A percentile compares a stretch with the other conserved stretches of the same genome.
These are phyloP conservation scores for Aspergillus nomiae DNA, from an alignment of 2,329 filamentous ascomycete species.

Conservation along the genomic window DNA sequence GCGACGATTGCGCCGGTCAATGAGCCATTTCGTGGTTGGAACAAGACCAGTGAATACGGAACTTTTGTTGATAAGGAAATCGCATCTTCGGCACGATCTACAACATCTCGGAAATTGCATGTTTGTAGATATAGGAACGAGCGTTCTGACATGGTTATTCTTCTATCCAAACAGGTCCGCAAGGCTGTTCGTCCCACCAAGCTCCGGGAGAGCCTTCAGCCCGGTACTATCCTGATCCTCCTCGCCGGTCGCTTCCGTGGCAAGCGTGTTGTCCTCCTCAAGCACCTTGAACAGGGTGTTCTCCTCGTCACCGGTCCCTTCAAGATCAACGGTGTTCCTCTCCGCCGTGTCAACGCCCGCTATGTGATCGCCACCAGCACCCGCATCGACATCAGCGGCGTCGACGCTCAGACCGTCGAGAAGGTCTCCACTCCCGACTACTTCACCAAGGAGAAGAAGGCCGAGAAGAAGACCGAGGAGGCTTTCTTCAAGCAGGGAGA, in stretches of 20 bases:
- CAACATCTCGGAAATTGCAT: conserved; percentile 2
- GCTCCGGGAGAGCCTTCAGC: conserved; percentile 84
- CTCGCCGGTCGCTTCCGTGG: conserved; percentile 99
- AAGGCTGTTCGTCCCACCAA: conserved; percentile 88
- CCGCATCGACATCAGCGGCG: conserved; percentile 66
- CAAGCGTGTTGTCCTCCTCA: conserved; percentile 99
- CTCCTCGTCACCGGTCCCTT: conserved; percentile 99
- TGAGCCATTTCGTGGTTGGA: conserved; percentile 19
- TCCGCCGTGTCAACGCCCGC: conserved; percentile 68
- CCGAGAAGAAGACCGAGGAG: conserved; percentile 95
- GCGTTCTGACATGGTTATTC: conserved; percentile 29
- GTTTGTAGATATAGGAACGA: conserved; percentile 9
- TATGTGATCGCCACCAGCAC: conserved; percentile 55
- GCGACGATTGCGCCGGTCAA: conserved; percentile 32
- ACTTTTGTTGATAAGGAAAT: conserved; percentile 26
- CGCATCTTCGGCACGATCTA: conserved; percentile 20
- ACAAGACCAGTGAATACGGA: conserved; percentile 24
- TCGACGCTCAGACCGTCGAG: conserved; percentile 71
- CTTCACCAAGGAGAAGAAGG: conserved; percentile 91
- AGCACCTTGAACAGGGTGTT: conserved; percentile 94
- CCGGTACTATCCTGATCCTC: conserved; percentile 96
- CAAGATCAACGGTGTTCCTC: conserved; percentile 99
- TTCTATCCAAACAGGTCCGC: conserved; percentile 69
- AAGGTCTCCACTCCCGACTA: conserved; percentile 91
- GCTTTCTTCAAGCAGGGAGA: conserved; percentile 99